phyloP scores from a whole-genome alignment of 352 stramenopile species.

The Globisporangium yorkense region DNA sequence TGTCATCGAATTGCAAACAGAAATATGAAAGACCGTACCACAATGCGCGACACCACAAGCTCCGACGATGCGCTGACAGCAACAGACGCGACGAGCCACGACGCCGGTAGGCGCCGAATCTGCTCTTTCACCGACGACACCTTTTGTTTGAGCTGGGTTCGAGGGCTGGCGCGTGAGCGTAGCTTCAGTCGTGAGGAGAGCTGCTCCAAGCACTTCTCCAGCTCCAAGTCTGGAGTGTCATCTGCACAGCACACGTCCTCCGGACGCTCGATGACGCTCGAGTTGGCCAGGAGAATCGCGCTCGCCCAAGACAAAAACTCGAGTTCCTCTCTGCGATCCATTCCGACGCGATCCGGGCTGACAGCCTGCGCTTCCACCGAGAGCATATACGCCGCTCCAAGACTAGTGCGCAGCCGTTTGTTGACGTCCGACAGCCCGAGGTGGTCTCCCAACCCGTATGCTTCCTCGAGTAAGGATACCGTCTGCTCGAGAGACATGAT shows the following conservation, averaged over 20 bases:
- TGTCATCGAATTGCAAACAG: background rate
- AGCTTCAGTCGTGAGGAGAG: conserved; percentile 4
- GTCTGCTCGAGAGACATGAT: conserved; percentile 32
- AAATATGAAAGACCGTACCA: conserved; percentile 15
- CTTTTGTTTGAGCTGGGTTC: conserved; percentile 15
- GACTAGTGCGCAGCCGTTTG: conserved; percentile 31
- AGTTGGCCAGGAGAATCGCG: conserved; percentile 31
- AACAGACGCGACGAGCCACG: conserved; percentile 40
- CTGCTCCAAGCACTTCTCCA: conserved; percentile 11
- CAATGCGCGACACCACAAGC: conserved; percentile 37
- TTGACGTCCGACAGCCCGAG: conserved; percentile 41
- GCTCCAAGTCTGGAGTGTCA: conserved; percentile 8
- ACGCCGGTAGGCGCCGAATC: conserved; percentile 25
- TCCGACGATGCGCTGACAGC: conserved; percentile 34
- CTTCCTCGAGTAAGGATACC: conserved; percentile 32
- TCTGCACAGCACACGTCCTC: conserved; percentile 9
- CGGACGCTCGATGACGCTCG: conserved; percentile 14
- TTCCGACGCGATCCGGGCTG: conserved; percentile 2
- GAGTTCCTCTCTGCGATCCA: conserved; percentile 14
- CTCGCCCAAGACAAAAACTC: conserved; percentile 24
- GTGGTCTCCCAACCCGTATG: conserved; percentile 29
- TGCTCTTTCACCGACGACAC: conserved; percentile 14
- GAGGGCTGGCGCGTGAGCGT: background rate
- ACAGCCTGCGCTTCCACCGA: background rate
- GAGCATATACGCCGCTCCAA: conserved; percentile 42